phyloP scores from a whole-genome alignment of 2,329 filamentous ascomycete species.

The Pseudovirgaria hyperparasitica region DNA sequence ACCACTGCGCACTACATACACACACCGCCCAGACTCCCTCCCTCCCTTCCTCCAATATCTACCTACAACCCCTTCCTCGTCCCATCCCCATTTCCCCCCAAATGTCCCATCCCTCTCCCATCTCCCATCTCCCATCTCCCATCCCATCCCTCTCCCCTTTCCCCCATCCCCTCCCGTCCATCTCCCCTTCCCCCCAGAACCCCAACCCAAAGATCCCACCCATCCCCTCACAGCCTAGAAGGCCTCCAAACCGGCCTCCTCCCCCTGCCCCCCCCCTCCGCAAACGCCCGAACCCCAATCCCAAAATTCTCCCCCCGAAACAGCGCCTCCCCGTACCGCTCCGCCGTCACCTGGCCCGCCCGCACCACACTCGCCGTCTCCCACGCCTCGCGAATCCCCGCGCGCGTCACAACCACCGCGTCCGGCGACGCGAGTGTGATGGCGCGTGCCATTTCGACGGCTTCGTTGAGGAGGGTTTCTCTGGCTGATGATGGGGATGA shows the following conservation, averaged over 20 bases:
- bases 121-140: no score
- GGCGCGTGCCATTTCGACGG: constrained; percentile 21
- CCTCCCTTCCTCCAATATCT: no score
- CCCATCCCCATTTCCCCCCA: no score
- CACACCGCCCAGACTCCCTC: no score
- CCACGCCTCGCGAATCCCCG: constrained; percentile 20
- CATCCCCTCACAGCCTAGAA: constrained; percentile 38
- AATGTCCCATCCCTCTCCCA: no score
- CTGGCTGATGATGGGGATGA: constrained; percentile 17
- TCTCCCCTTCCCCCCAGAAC: no score
- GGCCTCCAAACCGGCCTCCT: constrained; percentile 36
- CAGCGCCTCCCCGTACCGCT: constrained; percentile 30
- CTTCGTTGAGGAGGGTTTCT: constrained; percentile 22
- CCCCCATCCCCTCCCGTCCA: no score
- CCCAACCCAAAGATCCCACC: no score
- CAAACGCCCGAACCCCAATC: constrained; percentile 21
- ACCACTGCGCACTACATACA: no score
- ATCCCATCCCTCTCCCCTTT: no score
- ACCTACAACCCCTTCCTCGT: no score
- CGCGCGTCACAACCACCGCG: constrained; percentile 23
- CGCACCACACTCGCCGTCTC: constrained; percentile 23
- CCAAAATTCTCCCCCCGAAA: constrained; percentile 30
- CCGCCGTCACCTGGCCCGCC: constrained; percentile 26
- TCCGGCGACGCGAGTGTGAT: constrained; percentile 25
- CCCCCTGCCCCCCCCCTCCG: constrained; percentile 38